These are phyloP conservation scores for Claviceps maximensis DNA, from an alignment of 2,329 filamentous ascomycete species.

Conservation along the genomic window DNA sequence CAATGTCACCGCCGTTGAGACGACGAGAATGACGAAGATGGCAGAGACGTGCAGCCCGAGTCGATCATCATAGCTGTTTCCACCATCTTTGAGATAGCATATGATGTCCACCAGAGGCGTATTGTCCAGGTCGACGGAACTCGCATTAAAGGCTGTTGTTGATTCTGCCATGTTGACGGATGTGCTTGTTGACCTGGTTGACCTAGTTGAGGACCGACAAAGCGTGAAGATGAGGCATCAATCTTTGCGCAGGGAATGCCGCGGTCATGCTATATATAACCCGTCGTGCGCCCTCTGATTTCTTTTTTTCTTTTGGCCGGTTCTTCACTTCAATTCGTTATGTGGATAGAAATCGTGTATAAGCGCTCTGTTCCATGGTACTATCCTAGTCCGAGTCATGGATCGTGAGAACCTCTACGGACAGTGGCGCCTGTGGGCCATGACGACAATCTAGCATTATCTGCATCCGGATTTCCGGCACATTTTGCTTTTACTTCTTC, in stretches of 20 bases:
- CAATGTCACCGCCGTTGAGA: constrained; percentile 54
- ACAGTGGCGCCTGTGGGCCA: background rate
- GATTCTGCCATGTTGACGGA: constrained; percentile 12
- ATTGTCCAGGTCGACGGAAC: constrained; percentile 52
- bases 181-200: background rate
- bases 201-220: background rate
- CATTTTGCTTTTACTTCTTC: background rate
- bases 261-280: background rate
- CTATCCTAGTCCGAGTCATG: too few species aligned
- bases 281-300: background rate
- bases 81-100: constrained; percentile 32
- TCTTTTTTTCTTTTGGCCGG: background rate
- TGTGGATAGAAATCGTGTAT: background rate
- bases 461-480: background rate
- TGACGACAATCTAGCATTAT: too few species aligned
- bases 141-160: constrained; percentile 36
- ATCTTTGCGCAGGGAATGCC: background rate
- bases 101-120: constrained; percentile 20
- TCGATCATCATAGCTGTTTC: constrained; percentile 43
- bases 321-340: background rate
- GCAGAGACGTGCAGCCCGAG: constrained; percentile 67
- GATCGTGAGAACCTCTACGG: constrained; percentile 4
- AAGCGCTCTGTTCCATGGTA: background rate
- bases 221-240: background rate
- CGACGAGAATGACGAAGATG: constrained; percentile 76